phyloP scores from a whole-genome alignment of 2,329 filamentous ascomycete genomes.

The Pseudogymnoascus sp. region DNA sequence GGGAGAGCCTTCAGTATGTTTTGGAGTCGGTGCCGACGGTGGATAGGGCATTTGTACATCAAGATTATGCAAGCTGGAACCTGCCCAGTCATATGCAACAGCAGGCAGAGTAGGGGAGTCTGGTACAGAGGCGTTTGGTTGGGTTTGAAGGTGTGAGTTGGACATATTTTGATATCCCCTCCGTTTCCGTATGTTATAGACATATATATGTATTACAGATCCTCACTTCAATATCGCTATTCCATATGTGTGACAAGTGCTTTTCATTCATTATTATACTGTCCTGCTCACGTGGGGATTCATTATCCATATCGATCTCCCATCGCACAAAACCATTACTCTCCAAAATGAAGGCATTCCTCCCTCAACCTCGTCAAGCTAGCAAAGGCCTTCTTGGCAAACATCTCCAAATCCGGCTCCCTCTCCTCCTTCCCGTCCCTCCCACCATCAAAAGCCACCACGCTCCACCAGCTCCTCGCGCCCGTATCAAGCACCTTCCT shows the following conservation, averaged over 20 bases:
- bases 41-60: conserved; percentile 37
- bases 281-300: not conserved
- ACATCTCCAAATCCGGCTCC: conserved; percentile 39
- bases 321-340: not conserved
- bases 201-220: not conserved
- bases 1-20: conserved; percentile 59
- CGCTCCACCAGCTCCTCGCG: conserved; percentile 57
- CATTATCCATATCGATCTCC: not conserved
- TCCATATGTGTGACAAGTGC: not conserved
- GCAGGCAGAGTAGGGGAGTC: conserved; percentile 17
- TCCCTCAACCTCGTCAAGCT: not conserved
- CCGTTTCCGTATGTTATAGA: not conserved
- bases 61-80: conserved; percentile 34
- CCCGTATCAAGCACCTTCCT: conserved; percentile 62
- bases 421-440: conserved; percentile 49
- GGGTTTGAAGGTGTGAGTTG: not conserved
- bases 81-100: conserved; percentile 33
- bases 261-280: not conserved
- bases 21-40: conserved; percentile 42
- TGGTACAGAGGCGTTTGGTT: not conserved
- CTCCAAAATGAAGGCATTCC: not conserved
- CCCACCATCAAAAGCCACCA: conserved; percentile 64
- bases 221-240: not conserved
- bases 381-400: conserved; percentile 45
- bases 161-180: not conserved